Evolutionary conservation across 441 rosid genomes (phyloP).

Genomic region (Adansonia gregorii): DNA sequence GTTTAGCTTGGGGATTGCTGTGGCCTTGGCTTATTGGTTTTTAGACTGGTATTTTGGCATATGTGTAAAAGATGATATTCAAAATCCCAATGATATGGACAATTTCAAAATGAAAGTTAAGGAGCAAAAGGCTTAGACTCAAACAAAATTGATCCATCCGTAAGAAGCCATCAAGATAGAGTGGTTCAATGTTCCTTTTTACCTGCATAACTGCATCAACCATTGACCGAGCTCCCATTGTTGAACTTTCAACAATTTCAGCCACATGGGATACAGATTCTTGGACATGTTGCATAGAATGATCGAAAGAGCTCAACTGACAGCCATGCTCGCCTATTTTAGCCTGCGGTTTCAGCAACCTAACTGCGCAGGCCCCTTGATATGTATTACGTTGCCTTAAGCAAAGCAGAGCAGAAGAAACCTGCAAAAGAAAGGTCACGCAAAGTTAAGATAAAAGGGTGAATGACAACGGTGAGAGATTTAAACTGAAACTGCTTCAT

Average conservation of each 20-base stretch:
- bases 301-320: conserved; percentile 41
- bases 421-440: conserved; percentile 38
- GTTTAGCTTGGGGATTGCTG: neutral
- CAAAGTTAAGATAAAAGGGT: conserved; percentile 8
- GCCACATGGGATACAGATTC: conserved; percentile 49
- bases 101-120: conserved; percentile 1
- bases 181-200: neutral
- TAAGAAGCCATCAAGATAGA: neutral
- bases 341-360: conserved; percentile 30
- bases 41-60: neutral
- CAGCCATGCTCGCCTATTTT: conserved; percentile 41
- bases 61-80: neutral
- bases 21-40: conserved; percentile 9
- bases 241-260: conserved; percentile 61
- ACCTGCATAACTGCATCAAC: conserved; percentile 59
- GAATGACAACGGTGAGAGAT: conserved; percentile 18
- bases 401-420: conserved; percentile 55
- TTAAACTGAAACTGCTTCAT: conserved; percentile 22
- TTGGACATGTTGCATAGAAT: conserved; percentile 37
- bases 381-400: conserved; percentile 66
- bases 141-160: neutral
- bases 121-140: neutral
- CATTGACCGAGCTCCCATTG: conserved; percentile 52
- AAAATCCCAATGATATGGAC: neutral
- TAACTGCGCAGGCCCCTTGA: conserved; percentile 43